Percentiles rank a stretch among this genome's conserved stretches.
Conservation (phyloP, 2,329 filamentous ascomycete genomes). For the Pseudogymnoascus sp. region DNA sequence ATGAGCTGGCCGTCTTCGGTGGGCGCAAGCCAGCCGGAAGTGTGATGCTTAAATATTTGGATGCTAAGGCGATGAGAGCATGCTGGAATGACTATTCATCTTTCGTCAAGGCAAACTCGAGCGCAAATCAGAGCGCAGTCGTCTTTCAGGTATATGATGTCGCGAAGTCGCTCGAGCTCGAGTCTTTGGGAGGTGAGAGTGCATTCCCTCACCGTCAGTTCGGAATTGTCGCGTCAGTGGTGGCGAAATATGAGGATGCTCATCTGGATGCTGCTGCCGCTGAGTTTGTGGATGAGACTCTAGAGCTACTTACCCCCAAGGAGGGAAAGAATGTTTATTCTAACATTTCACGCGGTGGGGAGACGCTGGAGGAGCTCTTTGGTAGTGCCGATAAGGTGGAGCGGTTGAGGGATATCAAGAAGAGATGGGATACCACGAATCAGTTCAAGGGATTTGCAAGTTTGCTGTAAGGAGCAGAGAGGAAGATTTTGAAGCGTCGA, state of each 20-base stretch:
- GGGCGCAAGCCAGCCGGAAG: neutral
- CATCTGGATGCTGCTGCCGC: neutral
- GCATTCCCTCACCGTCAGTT: neutral
- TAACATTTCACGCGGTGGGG: neutral
- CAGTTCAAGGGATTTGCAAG: neutral
- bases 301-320: neutral
- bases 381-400: constrained; percentile 10
- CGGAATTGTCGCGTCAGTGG: neutral
- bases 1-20: neutral
- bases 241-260: neutral
- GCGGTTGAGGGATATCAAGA: constrained; percentile 22
- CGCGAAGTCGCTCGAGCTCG: neutral
- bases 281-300: neutral
- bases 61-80: neutral
- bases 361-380: neutral
- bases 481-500: neutral
- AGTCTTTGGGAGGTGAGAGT: neutral
- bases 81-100: neutral
- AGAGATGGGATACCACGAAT: constrained; percentile 20
- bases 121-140: neutral
- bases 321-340: neutral
- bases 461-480: neutral
- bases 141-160: neutral
- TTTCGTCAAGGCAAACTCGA: neutral
- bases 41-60: neutral